These are phyloP conservation scores for Ceratocystis colombiana DNA, from an alignment of 2,329 filamentous ascomycete genomes.

Conservation along the genomic window DNA sequence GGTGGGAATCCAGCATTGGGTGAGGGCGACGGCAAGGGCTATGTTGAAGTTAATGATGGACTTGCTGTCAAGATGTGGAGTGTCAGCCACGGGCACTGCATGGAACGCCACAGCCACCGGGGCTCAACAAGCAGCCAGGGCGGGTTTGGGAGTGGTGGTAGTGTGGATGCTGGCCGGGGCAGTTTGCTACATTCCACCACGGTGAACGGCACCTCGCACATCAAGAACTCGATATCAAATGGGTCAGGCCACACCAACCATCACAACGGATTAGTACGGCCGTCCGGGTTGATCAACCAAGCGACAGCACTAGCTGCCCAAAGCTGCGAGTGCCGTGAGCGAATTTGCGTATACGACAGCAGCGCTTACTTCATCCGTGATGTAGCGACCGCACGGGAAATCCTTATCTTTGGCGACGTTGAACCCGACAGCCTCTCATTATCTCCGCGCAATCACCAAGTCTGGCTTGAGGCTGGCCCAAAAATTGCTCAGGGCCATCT, in stretches of 20 bases:
- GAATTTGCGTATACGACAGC: conserved; percentile 67
- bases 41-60: conserved; percentile 78
- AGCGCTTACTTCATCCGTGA: conserved; percentile 91
- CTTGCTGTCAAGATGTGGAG: conserved; percentile 80
- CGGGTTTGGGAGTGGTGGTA: conserved; percentile 41
- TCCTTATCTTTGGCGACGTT: conserved; percentile 91
- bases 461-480: conserved; percentile 83
- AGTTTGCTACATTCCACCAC: conserved; percentile 27
- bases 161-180: conserved; percentile 38
- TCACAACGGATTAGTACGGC: conserved; percentile 8
- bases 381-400: conserved; percentile 56
- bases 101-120: conserved; percentile 59
- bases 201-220: conserved; percentile 14
- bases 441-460: conserved; percentile 64
- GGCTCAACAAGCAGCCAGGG: conserved; percentile 44
- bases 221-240: conserved; percentile 20
- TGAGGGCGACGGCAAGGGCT: conserved; percentile 68
- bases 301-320: conserved; percentile 25
- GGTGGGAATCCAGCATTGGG: conserved; percentile 78
- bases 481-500: conserved; percentile 67
- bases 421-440: conserved; percentile 82
- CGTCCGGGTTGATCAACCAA: conserved; percentile 24
- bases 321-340: conserved; percentile 36
- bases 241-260: conserved; percentile 22
- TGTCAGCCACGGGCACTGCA: conserved; percentile 83